Evolutionary conservation across 2,329 filamentous ascomycete genomes (phyloP).

Genomic region (Leptographium galeiforme): DNA sequence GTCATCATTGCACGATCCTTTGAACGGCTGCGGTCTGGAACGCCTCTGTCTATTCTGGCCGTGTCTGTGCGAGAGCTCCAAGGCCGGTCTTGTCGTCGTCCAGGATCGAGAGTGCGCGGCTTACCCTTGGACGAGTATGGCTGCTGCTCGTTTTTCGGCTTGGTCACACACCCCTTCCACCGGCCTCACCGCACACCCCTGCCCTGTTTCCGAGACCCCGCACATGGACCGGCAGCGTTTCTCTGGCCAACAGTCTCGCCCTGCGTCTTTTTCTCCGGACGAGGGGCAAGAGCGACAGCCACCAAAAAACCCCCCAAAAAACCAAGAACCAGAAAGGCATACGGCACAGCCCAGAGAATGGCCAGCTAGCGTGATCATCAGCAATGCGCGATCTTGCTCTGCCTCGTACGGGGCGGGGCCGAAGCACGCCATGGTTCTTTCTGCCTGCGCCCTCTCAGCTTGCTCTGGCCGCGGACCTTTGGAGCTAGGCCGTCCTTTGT

Average conservation of each 20-base stretch:
- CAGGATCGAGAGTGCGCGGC: too few species aligned
- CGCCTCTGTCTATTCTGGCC: too few species aligned
- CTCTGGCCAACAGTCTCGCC: neutral
- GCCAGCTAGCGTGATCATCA: neutral
- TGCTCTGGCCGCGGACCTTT: too few species aligned
- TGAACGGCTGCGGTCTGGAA: too few species aligned
- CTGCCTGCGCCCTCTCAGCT: neutral
- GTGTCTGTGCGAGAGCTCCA: too few species aligned
- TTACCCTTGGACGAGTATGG: too few species aligned
- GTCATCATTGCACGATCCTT: neutral
- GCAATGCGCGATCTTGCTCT: neutral
- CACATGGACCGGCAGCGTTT: neutral
- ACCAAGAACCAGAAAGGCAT: neutral
- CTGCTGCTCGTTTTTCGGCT: too few species aligned
- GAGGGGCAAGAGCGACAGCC: conserved; percentile 4
- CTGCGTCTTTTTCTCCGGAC: neutral
- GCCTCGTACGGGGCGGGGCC: neutral
- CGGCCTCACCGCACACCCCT: conserved; percentile 4
- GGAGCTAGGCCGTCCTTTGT: neutral
- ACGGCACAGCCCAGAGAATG: neutral
- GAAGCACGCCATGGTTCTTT: neutral
- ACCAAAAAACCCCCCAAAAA: too few species aligned
- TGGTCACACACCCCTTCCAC: neutral
- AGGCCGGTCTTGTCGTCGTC: too few species aligned
- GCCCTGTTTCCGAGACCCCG: neutral